Conservation (phyloP, 768 basidiomycete genomes). For the Leccinum subgranulosum region DNA sequence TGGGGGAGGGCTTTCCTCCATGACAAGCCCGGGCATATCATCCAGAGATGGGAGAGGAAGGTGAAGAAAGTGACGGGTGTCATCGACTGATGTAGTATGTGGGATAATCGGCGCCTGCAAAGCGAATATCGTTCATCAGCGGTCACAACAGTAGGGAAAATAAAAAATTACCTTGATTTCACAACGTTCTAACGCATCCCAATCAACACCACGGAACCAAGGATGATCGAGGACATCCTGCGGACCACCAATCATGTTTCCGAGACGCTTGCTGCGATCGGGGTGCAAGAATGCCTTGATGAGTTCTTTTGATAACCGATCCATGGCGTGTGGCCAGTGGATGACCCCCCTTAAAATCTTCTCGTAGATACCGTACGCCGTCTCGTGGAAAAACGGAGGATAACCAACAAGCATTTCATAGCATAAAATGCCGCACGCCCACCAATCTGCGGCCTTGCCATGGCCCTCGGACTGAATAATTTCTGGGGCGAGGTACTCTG, state of each 20-base stretch:
- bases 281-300: constrained; percentile 87
- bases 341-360: constrained; percentile 89
- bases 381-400: constrained; percentile 97
- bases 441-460: constrained; percentile 98
- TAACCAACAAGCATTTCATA: constrained; percentile 99
- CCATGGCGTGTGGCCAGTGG: constrained; percentile 89
- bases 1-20: constrained; percentile 56
- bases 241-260: constrained; percentile 90
- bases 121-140: constrained; percentile 5
- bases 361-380: constrained; percentile 98
- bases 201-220: constrained; percentile 96
- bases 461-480: constrained; percentile 98
- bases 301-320: constrained; percentile 84
- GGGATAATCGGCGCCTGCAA: constrained; percentile 83
- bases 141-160: constrained; percentile 1
- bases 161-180: constrained; percentile 73
- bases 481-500: constrained; percentile 96
- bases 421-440: constrained; percentile 95
- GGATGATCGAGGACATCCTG: constrained; percentile 89
- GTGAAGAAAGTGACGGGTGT: constrained; percentile 83
- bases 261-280: constrained; percentile 87
- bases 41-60: constrained; percentile 72
- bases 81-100: constrained; percentile 72
- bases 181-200: constrained; percentile 81
- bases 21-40: constrained; percentile 76